These are phyloP conservation scores for Talaromyces sp. DNA, from an alignment of 2,329 filamentous ascomycete species.

Conservation along the genomic window DNA sequence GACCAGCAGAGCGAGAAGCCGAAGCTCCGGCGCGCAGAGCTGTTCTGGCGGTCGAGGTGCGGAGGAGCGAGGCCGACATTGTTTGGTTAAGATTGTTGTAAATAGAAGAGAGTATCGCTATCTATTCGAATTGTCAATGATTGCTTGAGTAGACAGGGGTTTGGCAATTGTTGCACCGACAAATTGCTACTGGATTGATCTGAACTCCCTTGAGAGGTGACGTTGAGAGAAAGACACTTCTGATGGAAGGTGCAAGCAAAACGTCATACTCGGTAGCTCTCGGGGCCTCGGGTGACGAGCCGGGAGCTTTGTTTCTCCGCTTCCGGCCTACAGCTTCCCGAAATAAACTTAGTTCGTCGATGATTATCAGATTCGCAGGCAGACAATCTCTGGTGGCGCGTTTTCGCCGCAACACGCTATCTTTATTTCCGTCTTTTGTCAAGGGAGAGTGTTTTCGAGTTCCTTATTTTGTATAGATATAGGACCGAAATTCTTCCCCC, in stretches of 20 bases:
- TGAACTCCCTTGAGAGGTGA: neutral
- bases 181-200: neutral
- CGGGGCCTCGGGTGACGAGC: neutral
- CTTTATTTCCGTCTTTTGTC: neutral
- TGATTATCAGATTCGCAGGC: neutral
- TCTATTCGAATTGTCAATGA: neutral
- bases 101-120: neutral
- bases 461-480: neutral
- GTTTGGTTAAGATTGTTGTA: neutral
- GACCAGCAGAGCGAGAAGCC: slow-evolving; percentile 46
- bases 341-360: neutral
- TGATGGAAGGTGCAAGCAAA: neutral
- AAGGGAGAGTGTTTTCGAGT: neutral
- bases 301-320: neutral
- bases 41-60: slow-evolving; percentile 63
- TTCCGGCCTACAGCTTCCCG: neutral
- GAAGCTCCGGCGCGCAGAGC: slow-evolving; percentile 62
- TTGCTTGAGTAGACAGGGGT: neutral
- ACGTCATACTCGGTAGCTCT: slow-evolving; percentile 1
- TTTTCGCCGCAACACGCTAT: neutral
- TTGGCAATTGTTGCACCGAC: neutral
- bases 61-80: slow-evolving; percentile 74
- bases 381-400: neutral
- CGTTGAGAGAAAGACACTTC: neutral
- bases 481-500: no score